These are phyloP conservation scores for Thecamonas trahens DNA, from an alignment of 78 protist genomes.

Conservation along the genomic window DNA sequence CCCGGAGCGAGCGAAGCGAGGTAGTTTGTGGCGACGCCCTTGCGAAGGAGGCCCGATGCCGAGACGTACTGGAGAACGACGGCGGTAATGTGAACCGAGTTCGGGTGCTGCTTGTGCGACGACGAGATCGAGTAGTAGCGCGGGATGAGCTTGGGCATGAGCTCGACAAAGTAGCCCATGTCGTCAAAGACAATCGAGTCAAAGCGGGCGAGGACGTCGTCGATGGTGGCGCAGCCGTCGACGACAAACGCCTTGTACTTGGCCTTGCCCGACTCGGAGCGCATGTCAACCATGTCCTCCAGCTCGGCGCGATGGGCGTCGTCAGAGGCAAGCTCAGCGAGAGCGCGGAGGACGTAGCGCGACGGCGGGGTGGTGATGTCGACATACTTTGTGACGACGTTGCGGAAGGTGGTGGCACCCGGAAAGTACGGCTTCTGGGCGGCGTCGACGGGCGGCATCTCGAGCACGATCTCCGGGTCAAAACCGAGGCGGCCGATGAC, in stretches of 20 bases:
- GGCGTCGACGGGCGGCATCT: not conserved
- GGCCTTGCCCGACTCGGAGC: conserved; percentile 3
- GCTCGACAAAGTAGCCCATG: conserved; percentile 62
- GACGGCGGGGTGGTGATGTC: conserved; percentile 15
- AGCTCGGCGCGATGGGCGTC: not conserved
- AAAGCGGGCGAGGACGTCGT: conserved; percentile 24
- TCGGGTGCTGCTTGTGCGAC: conserved; percentile 27
- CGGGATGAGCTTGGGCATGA: conserved; percentile 71
- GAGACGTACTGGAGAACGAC: conserved; percentile 52
- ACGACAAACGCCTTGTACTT: not conserved
- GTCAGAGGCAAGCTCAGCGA: conserved; percentile 32
- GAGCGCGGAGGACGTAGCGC: conserved; percentile 1
- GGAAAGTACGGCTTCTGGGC: conserved; percentile 31
- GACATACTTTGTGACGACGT: conserved; percentile 24
- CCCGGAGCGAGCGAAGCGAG: conserved; percentile 18
- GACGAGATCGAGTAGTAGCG: conserved; percentile 89
- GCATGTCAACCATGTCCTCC: not conserved
- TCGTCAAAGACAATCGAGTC: conserved; percentile 4
- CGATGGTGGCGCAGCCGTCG: conserved; percentile 14
- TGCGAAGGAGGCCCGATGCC: conserved; percentile 21
- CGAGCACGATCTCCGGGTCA: not conserved
- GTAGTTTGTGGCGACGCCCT: conserved; percentile 75
- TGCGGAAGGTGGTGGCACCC: conserved; percentile 26
- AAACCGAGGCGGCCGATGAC: not conserved
- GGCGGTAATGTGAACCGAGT: conserved; percentile 51